Evolutionary conservation across 306 rosid species (phyloP).

Genomic region (Arachis hypogaea): DNA sequence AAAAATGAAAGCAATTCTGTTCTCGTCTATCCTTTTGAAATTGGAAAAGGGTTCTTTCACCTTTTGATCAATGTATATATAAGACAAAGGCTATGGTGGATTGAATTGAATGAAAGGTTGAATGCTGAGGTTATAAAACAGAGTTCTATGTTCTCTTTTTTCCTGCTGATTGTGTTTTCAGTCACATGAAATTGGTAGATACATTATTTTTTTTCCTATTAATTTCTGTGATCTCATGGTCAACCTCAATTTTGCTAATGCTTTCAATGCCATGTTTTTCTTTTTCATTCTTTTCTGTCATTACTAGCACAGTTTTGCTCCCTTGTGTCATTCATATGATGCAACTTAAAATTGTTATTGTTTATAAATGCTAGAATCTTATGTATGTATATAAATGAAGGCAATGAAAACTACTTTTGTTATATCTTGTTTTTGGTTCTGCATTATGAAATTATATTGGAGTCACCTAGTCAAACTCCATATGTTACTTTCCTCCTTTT

Average conservation of each 20-base stretch:
- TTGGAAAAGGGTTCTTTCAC: slow-evolving; percentile 26
- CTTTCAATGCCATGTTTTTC: slow-evolving; percentile 37
- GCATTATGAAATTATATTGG: slow-evolving; percentile 1
- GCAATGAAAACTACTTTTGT: background rate
- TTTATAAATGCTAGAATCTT: slow-evolving; percentile 40
- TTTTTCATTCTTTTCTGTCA: slow-evolving; percentile 31
- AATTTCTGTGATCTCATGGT: slow-evolving; percentile 25
- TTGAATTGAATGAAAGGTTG: background rate
- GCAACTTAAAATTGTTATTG: slow-evolving; percentile 35
- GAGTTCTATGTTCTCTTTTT: slow-evolving; percentile 4
- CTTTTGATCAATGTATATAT: slow-evolving; percentile 42
- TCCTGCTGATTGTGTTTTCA: slow-evolving; percentile 20
- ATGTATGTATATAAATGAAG: slow-evolving; percentile 31
- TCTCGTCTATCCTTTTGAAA: slow-evolving; percentile 19
- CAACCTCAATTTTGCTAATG: slow-evolving; percentile 33
- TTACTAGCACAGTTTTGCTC: slow-evolving; percentile 57
- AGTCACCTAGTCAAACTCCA: too few species aligned
- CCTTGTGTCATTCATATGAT: slow-evolving; percentile 44
- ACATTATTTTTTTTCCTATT: slow-evolving; percentile 21
- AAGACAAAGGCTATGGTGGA: slow-evolving; percentile 32
- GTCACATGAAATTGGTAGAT: slow-evolving; percentile 40
- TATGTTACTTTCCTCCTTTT: background rate
- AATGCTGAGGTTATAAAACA: slow-evolving; percentile 37
- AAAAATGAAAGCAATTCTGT: slow-evolving; percentile 4
- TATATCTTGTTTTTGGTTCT: background rate